phyloP scores from a whole-genome alignment of 2,329 filamentous ascomycete genomes.

The Xylariaceae sp. region DNA sequence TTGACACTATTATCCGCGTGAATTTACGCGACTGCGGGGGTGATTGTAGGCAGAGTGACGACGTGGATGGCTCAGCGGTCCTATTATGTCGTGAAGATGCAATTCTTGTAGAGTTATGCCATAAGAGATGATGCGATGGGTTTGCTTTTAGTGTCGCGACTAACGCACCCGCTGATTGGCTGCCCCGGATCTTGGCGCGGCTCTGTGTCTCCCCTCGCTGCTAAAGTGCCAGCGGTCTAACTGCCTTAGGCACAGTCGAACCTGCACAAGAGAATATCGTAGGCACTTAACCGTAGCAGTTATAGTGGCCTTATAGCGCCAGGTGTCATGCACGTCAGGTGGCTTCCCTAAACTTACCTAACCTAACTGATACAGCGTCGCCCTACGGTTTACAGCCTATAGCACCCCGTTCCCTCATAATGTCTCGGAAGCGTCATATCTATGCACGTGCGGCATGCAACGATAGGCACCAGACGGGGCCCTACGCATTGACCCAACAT shows the following conservation, averaged over 20 bases:
- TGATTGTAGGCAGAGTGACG: background rate
- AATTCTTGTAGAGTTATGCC: background rate
- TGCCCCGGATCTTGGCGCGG: constrained; percentile 21
- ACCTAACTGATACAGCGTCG: no score
- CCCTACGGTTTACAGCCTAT: no score
- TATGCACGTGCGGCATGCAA: no score
- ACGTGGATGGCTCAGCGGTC: background rate
- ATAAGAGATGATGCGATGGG: constrained; percentile 10
- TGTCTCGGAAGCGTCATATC: no score
- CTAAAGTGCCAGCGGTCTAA: background rate
- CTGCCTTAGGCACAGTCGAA: background rate
- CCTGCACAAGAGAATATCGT: background rate
- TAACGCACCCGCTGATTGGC: constrained; percentile 3
- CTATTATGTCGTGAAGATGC: background rate
- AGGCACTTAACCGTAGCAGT: background rate
- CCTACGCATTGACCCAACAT: background rate
- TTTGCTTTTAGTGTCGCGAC: constrained; percentile 4
- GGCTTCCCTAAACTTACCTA: background rate
- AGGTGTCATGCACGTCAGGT: background rate
- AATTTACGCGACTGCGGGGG: background rate
- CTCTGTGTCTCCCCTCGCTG: constrained; percentile 1
- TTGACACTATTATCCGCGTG: background rate
- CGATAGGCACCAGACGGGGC: background rate
- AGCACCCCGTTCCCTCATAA: no score
- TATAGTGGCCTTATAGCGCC: background rate